Evolutionary conservation across 257 asterid species (phyloP), one percentile per base, ranked within the genome.

Genomic region (Haberlea rhodopensis): DNA sequence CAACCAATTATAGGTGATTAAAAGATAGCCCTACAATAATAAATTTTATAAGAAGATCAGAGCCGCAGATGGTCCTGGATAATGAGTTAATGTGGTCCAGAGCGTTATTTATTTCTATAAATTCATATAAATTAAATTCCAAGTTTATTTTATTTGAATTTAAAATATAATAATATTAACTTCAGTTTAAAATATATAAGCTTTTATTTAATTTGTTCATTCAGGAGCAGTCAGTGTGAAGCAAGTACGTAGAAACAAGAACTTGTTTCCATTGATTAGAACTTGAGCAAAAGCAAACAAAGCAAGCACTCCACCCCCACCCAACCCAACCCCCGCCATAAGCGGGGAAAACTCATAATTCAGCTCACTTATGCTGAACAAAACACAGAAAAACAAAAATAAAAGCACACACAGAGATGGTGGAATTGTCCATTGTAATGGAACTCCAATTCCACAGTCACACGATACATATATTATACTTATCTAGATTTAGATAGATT

Each of bases 401-500:
- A 28, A 49, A 11, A 13, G 29, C n/a, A 22, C 51, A 64, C 32
- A 64, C 49, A 48, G 4, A 31, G 45, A 8, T 26, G 48, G n/a
- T 27, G 31, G 59, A 53, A 19, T 20, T 54, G 75, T 56, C 56
- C 75, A 37, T 26, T 53, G 21, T 37, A 70, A 53, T 9, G 25
- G 46, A 22, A 23, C 28, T 51, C 59, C 63, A 25, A 51, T 32
- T 11, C 46, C 46, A 2, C 5, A 37, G 5, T 0, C 46, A 11
- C 46, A 43, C 49, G 19, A 43, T 43, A 43, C 19, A 15, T 43
- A 37, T 53, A 13, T 53, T 13, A 1, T 51, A 68, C 54, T 49
- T 51, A 51, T 52, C 19, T 11, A 15, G 18, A 40, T 40, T 40
- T 40, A 4, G 49, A 40, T 40, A 40, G 46, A 13, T 40, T 13